Conservation (phyloP, 345 rosid species). For the Crucihimalaya himalaica region DNA sequence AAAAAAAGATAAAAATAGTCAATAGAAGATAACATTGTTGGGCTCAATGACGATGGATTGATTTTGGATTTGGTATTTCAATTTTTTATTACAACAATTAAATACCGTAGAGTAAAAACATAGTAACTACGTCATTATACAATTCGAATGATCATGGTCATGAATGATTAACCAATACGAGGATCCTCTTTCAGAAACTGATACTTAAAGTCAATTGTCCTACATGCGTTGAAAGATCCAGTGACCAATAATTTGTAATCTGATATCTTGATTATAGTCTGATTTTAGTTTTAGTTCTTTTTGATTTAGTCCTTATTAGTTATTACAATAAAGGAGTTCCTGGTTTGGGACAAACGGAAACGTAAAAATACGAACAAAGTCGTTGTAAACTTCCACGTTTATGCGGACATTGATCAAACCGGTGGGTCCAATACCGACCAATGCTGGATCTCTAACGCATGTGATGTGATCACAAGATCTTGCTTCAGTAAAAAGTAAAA, state of each 20-base stretch:
- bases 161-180: conserved; percentile 11
- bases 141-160: conserved; percentile 2
- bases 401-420: conserved; percentile 25
- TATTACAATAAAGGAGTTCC: neutral
- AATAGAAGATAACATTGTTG: conserved; percentile 1
- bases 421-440: conserved; percentile 31
- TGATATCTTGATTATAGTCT: neutral
- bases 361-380: conserved; percentile 3
- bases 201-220: neutral
- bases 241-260: neutral
- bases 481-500: no score
- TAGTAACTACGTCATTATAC: conserved; percentile 30
- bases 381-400: conserved; percentile 25
- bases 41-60: conserved; percentile 18
- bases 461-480: conserved; percentile 19
- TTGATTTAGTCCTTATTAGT: no score
- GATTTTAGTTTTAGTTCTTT: neutral
- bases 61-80: neutral
- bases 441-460: conserved; percentile 13
- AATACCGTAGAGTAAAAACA: conserved; percentile 33
- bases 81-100: neutral
- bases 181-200: neutral
- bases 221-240: neutral
- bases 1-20: no score
- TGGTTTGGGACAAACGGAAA: conserved; percentile 4